Percentiles rank a stretch among this genome's conserved stretches.
Conservation (phyloP, 2,329 filamentous ascomycete genomes). For the Ambrosiella beaveri region DNA sequence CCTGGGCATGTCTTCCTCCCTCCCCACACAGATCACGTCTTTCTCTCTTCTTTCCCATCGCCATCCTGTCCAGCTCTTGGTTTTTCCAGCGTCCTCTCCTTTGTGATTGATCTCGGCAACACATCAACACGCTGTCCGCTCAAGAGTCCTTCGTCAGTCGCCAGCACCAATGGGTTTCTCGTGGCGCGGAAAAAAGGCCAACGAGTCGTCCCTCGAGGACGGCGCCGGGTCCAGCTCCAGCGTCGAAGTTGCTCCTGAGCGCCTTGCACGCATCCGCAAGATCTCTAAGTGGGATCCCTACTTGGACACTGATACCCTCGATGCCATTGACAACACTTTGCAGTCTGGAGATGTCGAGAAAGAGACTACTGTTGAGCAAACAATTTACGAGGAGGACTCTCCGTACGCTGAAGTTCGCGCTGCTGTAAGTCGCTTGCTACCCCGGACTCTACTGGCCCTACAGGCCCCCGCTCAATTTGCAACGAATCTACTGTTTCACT, state of each 20-base stretch:
- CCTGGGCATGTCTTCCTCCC: slow-evolving; percentile 7
- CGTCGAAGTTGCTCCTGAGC: slow-evolving; percentile 5
- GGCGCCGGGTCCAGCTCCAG: slow-evolving; percentile 3
- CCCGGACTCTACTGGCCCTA: slow-evolving; percentile 15
- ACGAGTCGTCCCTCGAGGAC: neutral
- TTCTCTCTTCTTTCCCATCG: slow-evolving; percentile 2
- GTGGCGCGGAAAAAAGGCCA: slow-evolving; percentile 10
- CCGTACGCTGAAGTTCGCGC: slow-evolving; percentile 33
- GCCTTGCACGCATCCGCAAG: slow-evolving; percentile 8
- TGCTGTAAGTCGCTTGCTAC: slow-evolving; percentile 28
- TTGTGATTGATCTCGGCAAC: slow-evolving; percentile 3
- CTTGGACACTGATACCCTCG: slow-evolving; percentile 32
- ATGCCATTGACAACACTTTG: slow-evolving; percentile 33
- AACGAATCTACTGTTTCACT: neutral
- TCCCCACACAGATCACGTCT: slow-evolving; percentile 7
- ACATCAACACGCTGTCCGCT: neutral
- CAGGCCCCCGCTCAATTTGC: neutral
- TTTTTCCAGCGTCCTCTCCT: slow-evolving; percentile 3
- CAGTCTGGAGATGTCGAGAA: slow-evolving; percentile 27
- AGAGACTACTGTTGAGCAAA: slow-evolving; percentile 28
- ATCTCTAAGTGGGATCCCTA: slow-evolving; percentile 39
- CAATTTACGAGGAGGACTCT: slow-evolving; percentile 35
- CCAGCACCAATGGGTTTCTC: slow-evolving; percentile 11
- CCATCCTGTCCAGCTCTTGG: slow-evolving; percentile 2
- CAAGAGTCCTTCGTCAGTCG: neutral